Conservation (phyloP, 345 rosid species). For the Arabis alpina region DNA sequence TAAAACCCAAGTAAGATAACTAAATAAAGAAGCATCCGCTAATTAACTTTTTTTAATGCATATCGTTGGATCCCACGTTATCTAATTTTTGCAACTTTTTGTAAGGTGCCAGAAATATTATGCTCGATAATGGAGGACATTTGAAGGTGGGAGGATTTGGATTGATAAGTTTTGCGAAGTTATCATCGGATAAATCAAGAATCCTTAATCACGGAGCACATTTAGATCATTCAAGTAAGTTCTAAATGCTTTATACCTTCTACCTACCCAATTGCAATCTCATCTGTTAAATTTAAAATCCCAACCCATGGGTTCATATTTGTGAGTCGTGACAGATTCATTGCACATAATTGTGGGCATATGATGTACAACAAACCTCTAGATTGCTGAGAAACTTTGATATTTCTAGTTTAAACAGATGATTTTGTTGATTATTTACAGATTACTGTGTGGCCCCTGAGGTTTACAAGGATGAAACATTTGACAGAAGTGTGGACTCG, state of each 20-base stretch:
- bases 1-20: slow-evolving; percentile 94
- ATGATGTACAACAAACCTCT: slow-evolving; percentile 1
- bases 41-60: slow-evolving; percentile 17
- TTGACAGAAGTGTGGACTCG: slow-evolving; percentile 79
- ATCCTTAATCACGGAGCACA: slow-evolving; percentile 50
- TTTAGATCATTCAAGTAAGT: slow-evolving; percentile 72
- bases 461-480: slow-evolving; percentile 64
- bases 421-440: slow-evolving; percentile 32
- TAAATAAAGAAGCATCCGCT: slow-evolving; percentile 54
- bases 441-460: slow-evolving; percentile 90
- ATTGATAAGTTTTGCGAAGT: slow-evolving; percentile 60
- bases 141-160: slow-evolving; percentile 93
- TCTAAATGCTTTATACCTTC: background rate
- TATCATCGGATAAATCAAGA: slow-evolving; percentile 69
- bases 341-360: slow-evolving; percentile 13
- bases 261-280: background rate
- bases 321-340: slow-evolving; percentile 15
- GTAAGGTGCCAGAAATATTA: slow-evolving; percentile 99
- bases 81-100: slow-evolving; percentile 79
- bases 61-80: slow-evolving; percentile 44
- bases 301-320: background rate
- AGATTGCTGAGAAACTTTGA: slow-evolving; percentile 18
- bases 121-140: slow-evolving; percentile 89
- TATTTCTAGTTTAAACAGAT: background rate
- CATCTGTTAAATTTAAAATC: background rate